A percentile compares a stretch with the other conserved stretches of the same genome.
These are phyloP conservation scores for Tetragonia tetragonoides DNA, from an alignment of 148 eudicot genomes.

Conservation along the genomic window DNA sequence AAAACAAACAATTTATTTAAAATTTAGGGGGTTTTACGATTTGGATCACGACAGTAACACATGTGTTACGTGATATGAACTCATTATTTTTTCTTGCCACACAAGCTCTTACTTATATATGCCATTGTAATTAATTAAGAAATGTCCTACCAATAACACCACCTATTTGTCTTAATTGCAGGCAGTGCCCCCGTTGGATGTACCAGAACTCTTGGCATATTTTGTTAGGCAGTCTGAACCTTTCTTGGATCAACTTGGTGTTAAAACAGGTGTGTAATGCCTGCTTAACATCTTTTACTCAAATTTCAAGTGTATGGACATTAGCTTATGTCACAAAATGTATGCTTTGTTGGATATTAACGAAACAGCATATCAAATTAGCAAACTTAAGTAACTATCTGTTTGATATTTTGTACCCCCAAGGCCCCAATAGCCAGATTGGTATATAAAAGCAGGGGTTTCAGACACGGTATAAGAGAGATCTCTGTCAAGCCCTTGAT, in stretches of 20 bases:
- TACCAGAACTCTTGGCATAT: conserved; percentile 82
- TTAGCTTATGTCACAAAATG: background rate
- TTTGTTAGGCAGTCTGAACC: conserved; percentile 88
- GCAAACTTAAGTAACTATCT: background rate
- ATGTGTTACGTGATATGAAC: too few relatives aligned
- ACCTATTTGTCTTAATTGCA: conserved; percentile 22
- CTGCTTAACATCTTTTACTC: background rate
- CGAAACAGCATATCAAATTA: background rate
- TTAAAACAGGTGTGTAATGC: conserved; percentile 57
- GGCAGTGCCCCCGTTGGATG: conserved; percentile 92
- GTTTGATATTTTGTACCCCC: background rate
- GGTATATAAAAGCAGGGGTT: too few relatives aligned
- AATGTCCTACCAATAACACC: too few relatives aligned
- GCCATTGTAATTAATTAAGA: too few relatives aligned
- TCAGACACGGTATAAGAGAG: too few relatives aligned
- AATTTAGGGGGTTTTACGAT: too few relatives aligned
- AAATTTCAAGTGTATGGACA: background rate
- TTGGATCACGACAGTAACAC: too few relatives aligned
- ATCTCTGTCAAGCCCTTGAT: too few relatives aligned
- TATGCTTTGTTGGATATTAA: background rate
- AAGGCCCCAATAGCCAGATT: too few relatives aligned
- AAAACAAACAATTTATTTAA: too few relatives aligned
- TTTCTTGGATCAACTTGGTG: conserved; percentile 91
- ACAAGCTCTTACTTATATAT: too few relatives aligned
- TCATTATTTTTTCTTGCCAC: too few relatives aligned